Base-by-base conservation (phyloP, 2,329 filamentous ascomycete species). In the Trichoderma sp. region DNA sequence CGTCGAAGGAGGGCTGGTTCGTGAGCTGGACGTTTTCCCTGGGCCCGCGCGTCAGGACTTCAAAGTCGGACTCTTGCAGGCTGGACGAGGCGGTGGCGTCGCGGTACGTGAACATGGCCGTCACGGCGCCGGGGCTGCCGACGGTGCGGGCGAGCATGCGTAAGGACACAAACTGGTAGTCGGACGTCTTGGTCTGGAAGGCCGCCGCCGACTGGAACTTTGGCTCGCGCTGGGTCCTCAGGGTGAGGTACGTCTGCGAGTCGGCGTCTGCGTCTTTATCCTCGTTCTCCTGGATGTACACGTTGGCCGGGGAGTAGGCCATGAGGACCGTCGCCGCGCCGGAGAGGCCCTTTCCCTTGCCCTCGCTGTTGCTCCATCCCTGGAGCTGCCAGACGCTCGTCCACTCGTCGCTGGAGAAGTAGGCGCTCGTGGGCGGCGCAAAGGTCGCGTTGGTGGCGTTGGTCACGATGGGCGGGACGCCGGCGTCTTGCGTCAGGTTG, bases 1-100 rank as follows among this genome's bases (percentile, higher is more conserved):
- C 74, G 64, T 77, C 80, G 64, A 82, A 81, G 0, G 82, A 78
- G 0, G 85, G 85, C 72, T 88, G 85, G 71, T 88, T 88, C 15
- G 85, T 88, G 74, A 85, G 88, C 67, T 84, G 81, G 44, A 85
- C 74, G 44, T 74, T 74, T 64, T 79, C 69, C 26, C 71, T 74
- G 1, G 79, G 78, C 64, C 82, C 81, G 28, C 74, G 71, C 2
- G 83, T 85, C 56, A 83, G 76, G 56, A 85, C 77, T 73, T 86
- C 83, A 28, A 85, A 75, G 69, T 85, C 83, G 4, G 82, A 78
- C 71, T 85, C 83, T 66, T 84, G 81, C 15, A 84, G 51, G 14
- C 17, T 76, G 19, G 75, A 64, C 3, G 74, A 72, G 5, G 19
- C 1, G 79, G 71, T 71, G 19, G 70, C 67, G 64, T 78, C 74